Evolutionary conservation across 2,329 filamentous ascomycete genomes (phyloP).

Genomic region (Botrytis fabae): DNA sequence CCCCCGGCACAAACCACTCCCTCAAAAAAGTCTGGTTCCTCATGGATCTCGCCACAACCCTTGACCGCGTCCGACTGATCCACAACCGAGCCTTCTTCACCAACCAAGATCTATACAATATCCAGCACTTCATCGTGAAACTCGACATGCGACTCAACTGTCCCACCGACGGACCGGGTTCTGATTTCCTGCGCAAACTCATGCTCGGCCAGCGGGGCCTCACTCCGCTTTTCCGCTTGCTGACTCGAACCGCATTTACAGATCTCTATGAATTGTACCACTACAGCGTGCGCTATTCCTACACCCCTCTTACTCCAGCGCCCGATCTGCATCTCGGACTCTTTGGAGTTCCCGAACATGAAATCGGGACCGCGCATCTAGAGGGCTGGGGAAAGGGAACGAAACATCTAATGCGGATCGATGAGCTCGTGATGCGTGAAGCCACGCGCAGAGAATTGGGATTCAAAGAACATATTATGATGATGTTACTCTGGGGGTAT

Average conservation of each 20-base stretch:
- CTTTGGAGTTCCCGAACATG: slow-evolving; percentile 49
- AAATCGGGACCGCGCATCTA: slow-evolving; percentile 54
- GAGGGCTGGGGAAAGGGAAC: slow-evolving; percentile 57
- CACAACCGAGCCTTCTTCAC: slow-evolving; percentile 55
- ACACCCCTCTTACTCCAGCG: slow-evolving; percentile 33
- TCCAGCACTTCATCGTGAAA: slow-evolving; percentile 68
- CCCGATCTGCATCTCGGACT: slow-evolving; percentile 42
- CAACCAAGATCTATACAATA: slow-evolving; percentile 59
- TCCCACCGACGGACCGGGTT: slow-evolving; percentile 56
- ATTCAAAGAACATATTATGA: slow-evolving; percentile 54
- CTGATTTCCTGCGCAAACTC: slow-evolving; percentile 53
- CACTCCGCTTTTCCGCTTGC: slow-evolving; percentile 57
- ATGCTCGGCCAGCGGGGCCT: slow-evolving; percentile 61
- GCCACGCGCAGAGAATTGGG: slow-evolving; percentile 51
- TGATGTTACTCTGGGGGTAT: slow-evolving; percentile 64
- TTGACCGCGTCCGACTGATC: slow-evolving; percentile 55
- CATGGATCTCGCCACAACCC: slow-evolving; percentile 64
- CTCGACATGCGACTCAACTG: slow-evolving; percentile 69
- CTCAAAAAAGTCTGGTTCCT: slow-evolving; percentile 72
- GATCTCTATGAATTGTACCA: slow-evolving; percentile 53
- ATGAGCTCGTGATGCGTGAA: slow-evolving; percentile 61
- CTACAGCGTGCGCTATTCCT: slow-evolving; percentile 59
- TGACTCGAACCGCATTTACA: slow-evolving; percentile 57
- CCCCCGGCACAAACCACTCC: slow-evolving; percentile 47
- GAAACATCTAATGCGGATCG: slow-evolving; percentile 53